Conservation (phyloP, 108 stramenopile genomes). For the Nannochloropsis oceanica region DNA sequence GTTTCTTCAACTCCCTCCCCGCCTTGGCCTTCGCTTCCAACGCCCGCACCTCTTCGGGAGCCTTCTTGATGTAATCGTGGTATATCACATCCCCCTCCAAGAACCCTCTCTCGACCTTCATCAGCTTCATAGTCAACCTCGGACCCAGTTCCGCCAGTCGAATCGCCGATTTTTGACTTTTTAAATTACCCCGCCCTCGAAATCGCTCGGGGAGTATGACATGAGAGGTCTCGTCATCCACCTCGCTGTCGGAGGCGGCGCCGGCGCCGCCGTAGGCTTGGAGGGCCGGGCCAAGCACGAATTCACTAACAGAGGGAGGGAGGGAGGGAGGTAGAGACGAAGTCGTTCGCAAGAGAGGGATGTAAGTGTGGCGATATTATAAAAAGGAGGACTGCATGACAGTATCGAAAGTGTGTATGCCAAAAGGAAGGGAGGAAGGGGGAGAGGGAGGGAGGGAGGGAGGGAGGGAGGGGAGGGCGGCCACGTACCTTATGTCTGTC, state of each 20-base stretch:
- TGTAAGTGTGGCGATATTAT: not conserved
- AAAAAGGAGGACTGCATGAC: not conserved
- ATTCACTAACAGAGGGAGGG: conserved; percentile 41
- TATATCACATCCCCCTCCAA: conserved; percentile 88
- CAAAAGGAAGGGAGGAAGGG: no score
- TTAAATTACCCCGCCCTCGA: conserved; percentile 58
- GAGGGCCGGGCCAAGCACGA: conserved; percentile 47
- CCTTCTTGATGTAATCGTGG: conserved; percentile 60
- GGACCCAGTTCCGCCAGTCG: conserved; percentile 94
- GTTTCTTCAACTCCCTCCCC: conserved; percentile 19
- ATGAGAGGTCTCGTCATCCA: conserved; percentile 34
- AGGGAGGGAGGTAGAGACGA: not conserved
- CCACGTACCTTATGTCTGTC: not conserved
- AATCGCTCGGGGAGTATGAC: conserved; percentile 54
- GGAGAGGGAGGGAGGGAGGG: not conserved
- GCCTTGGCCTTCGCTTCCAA: conserved; percentile 10
- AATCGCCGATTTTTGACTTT: conserved; percentile 66
- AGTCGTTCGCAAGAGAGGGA: not conserved
- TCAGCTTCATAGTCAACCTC: conserved; percentile 62
- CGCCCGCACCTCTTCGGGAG: conserved; percentile 13
- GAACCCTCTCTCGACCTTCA: conserved; percentile 87
- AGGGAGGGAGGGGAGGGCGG: not conserved
- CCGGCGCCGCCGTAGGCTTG: not conserved
- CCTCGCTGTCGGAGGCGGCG: conserved; percentile 36
- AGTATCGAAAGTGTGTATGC: no score